Base-by-base conservation (phyloP, 2,329 filamentous ascomycete species). In the Phoma herbarum region DNA sequence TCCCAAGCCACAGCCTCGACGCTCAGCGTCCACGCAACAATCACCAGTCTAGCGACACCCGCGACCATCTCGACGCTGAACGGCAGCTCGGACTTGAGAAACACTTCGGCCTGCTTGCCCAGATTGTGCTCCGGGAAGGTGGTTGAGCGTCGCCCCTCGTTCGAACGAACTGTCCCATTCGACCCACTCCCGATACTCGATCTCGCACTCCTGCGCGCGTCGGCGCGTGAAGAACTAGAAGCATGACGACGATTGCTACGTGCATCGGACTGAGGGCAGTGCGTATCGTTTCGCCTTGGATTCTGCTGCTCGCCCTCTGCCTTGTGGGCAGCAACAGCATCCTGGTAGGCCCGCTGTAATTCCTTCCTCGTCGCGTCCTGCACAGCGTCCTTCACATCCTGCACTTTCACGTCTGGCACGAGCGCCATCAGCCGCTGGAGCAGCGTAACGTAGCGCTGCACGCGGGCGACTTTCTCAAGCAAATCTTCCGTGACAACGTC, bases 1-100 rank as follows among this genome's bases (percentile, higher is more conserved):
- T 63, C 69, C 69, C 70, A 73, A 2, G 64, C 71, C 1, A 73
- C 70, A 1, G 1, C 26, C 23, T 60, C 62, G 23, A 75, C 73
- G 37, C 70, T 71, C 33, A 67, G 26, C 28, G 71, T 72, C 74
- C 74, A 77, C 1, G 72, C 74, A 7, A 72, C 73, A 43, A 75
- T 16, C 20, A 76, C 65, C 53, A 75, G 50, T 8, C 71, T 43
- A 12, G 71, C 70, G 0, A 76, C 67, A 33, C 46, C 52, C 0
- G 69, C 70, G 10, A 75, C 52, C 0, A 37, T 67, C 9, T 65
- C 52, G 2, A 76, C 50, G 41, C 64, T 60, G 10, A 75, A 56
- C 9, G 74, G 73, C 8, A 75, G 35, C 0, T 67, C 61, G 0
- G 50, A 22, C 52, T 75, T 76, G 5, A 77, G 57, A 0, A 75